Conservation (phyloP, 164 flowering plant genomes). For the Liriodendron chinense region DNA sequence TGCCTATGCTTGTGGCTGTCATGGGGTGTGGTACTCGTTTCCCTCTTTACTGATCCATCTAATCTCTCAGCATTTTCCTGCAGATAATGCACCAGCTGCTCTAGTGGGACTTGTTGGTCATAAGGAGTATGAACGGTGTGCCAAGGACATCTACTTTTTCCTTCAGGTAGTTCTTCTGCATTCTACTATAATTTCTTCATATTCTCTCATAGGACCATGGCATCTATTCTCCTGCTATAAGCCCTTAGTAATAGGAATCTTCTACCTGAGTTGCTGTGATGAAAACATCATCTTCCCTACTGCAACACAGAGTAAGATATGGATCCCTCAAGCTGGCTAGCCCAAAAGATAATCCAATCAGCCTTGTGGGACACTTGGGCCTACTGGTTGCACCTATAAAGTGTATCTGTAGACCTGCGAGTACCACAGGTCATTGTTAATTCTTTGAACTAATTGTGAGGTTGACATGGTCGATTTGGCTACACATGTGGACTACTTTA, state of each 20-base stretch:
- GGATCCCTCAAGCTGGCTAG: neutral
- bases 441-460: too few relatives aligned
- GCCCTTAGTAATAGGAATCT: too few relatives aligned
- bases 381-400: too few relatives aligned
- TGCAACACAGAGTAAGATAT: neutral
- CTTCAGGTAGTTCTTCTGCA: slow-evolving; percentile 63
- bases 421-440: too few relatives aligned
- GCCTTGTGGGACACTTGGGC: too few relatives aligned
- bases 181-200: neutral
- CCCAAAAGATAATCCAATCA: too few relatives aligned
- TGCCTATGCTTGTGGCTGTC: neutral
- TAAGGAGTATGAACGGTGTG: slow-evolving; percentile 92
- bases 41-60: neutral
- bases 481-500: too few relatives aligned
- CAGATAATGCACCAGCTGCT: slow-evolving; percentile 94
- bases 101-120: slow-evolving; percentile 87
- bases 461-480: too few relatives aligned
- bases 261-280: neutral
- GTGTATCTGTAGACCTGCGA: too few relatives aligned
- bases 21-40: neutral
- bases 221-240: neutral
- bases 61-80: slow-evolving; percentile 3
- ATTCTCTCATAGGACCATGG: neutral
- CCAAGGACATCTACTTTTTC: slow-evolving; percentile 88
- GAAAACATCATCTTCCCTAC: neutral